Evolutionary conservation across 2,329 filamentous ascomycete genomes (phyloP), one percentile per base, ranked within the genome.

Genomic region (Neonectria magnoliae): DNA sequence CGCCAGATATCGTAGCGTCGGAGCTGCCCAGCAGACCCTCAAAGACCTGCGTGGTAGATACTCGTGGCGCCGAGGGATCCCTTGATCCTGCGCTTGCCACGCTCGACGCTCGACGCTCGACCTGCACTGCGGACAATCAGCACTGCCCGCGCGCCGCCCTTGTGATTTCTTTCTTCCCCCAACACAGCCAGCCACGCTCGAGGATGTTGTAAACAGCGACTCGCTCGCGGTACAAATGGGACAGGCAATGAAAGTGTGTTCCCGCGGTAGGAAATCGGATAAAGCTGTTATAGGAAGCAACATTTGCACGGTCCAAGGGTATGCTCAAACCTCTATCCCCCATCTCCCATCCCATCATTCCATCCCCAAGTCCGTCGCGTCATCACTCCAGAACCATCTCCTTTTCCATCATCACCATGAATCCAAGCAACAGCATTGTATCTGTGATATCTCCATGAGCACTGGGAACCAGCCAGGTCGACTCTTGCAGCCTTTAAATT

Each of bases 121-220:
- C 60, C 57, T 65, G 66, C 48, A 63, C 62, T 53, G 60, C 63
- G 64, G 56, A 68, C 48, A 57, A 52, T 25, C 64, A 62, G 65
- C 65, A n/a, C 57, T 59, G 52, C 47, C 66, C 64, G 68, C 62
- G 55, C 57, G 54, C 44, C 66, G 65, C 64, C 69, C 62, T 66
- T 65, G 72, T 71, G 59, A 69, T 61, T 68, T 68, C 66, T 64
- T 64, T 67, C 68, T 57, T 62, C 64, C 69, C 58, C 66, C 68
- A 52, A 71, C 74, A 66, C 25, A 25, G 25, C 25, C 25, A 25
- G 70, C 69, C 66, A 64, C 72, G 66, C 64, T 64, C 67, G 73
- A 75, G 70, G 66, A 76, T 76, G 63, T 68, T 76, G 76, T 79
- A 79, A 79, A 77, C 74, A 72, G 70, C 76, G 60, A 65, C 70